phyloP scores from a whole-genome alignment of 495 filamentous ascomycete genomes.

The Lasiosphaeria ovina region DNA sequence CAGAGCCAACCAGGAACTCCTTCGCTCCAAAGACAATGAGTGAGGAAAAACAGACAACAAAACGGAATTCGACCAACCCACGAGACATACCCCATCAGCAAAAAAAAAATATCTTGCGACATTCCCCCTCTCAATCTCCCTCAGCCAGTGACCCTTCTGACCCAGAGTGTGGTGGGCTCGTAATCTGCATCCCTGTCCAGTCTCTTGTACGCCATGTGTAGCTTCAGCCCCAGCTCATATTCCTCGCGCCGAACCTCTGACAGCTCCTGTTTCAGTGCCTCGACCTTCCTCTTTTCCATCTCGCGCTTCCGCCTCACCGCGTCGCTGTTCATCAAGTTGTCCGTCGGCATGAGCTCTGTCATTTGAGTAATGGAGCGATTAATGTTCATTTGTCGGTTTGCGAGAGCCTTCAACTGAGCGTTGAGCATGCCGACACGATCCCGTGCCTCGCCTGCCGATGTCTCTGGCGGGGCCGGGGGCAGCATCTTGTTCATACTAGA shows the following conservation, averaged over 20 bases:
- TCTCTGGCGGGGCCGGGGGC: conserved; percentile 57
- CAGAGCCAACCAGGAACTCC: no score
- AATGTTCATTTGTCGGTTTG: conserved; percentile 66
- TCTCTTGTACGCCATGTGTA: conserved; percentile 78
- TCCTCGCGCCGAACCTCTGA: conserved; percentile 77
- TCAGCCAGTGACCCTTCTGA: conserved; percentile 61
- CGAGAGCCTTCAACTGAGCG: conserved; percentile 62
- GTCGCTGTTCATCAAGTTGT: conserved; percentile 44
- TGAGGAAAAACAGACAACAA: no score
- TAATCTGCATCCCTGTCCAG: conserved; percentile 61
- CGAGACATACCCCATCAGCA: neutral
- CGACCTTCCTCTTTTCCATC: conserved; percentile 69
- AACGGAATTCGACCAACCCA: neutral
- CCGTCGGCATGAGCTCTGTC: conserved; percentile 60
- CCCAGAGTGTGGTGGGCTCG: conserved; percentile 76
- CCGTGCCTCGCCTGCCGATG: conserved; percentile 41
- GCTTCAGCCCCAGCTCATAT: conserved; percentile 80
- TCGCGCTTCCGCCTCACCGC: conserved; percentile 53
- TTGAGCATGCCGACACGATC: conserved; percentile 67
- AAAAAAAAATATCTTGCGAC: neutral
- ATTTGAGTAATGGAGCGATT: conserved; percentile 69
- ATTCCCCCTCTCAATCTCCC: neutral
- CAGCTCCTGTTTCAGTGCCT: conserved; percentile 67
- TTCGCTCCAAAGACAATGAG: no score
- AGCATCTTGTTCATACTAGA: conserved; percentile 54